A percentile compares a stretch with the other conserved stretches of the same genome.
Conservation (phyloP, 768 basidiomycete species). For the Dentipellis fragilis region DNA sequence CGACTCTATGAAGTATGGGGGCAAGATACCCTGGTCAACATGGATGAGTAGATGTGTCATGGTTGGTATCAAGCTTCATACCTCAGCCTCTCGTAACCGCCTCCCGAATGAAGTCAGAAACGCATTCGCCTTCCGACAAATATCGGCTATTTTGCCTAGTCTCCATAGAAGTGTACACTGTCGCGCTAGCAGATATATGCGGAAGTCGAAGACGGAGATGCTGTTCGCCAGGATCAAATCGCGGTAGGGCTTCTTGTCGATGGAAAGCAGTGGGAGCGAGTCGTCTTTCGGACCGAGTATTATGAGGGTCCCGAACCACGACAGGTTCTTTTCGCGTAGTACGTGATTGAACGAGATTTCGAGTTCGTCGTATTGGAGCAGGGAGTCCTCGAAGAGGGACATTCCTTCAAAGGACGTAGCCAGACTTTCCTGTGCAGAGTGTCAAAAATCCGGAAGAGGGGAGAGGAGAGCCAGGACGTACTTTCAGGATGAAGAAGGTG, state of each 20-base stretch:
- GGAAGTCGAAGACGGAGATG: constrained; percentile 90
- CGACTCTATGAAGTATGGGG: constrained; percentile 74
- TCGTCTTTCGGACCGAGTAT: constrained; percentile 65
- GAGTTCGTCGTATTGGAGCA: constrained; percentile 84
- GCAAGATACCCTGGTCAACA: constrained; percentile 34
- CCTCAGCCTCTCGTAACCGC: constrained; percentile 67
- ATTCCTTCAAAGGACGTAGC: constrained; percentile 89
- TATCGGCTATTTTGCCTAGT: constrained; percentile 57
- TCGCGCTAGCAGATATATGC: constrained; percentile 80
- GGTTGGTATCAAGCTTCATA: constrained; percentile 18
- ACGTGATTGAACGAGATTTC: constrained; percentile 75
- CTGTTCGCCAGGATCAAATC: constrained; percentile 83
- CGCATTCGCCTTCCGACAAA: constrained; percentile 56
- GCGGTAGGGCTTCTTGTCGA: constrained; percentile 74
- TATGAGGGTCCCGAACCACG: constrained; percentile 88
- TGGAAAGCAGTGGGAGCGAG: constrained; percentile 67
- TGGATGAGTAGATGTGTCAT: not conserved
- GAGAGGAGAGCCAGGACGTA: constrained; percentile 21
- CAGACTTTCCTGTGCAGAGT: constrained; percentile 69
- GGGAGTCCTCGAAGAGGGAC: constrained; percentile 80
- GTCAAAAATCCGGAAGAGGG: not conserved
- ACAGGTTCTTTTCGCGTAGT: constrained; percentile 69
- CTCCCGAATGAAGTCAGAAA: constrained; percentile 76
- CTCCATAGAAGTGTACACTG: constrained; percentile 73
- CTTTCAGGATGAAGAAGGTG: constrained; percentile 94